Evolutionary conservation across 805 yeast species (phyloP), one percentile per base, ranked within the genome.

Genomic region (Candida fluviatilis): DNA sequence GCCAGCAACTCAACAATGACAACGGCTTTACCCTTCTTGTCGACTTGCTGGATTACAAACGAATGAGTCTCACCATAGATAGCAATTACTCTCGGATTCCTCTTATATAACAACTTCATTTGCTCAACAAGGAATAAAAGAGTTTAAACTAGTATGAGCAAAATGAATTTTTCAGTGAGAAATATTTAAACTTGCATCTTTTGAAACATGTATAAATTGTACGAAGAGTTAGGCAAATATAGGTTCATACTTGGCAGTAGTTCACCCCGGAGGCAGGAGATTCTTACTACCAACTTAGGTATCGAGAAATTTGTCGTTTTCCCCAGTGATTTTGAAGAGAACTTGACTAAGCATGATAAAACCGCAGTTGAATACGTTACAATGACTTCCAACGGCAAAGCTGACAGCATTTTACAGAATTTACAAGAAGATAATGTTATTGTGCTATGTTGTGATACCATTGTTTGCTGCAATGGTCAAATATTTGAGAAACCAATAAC

Each of bases 191-290:
- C n/a, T n/a, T n/a, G n/a, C n/a, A n/a, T n/a, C n/a, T n/a, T n/a
- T n/a, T n/a, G n/a, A n/a, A n/a, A n/a, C n/a, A 34, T 34, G 37
- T 5, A 15, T 29, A 33, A 35, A n/a, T 14, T 45, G 21, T 38
- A 41, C 26, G 28, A 37, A 15, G 24, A 39, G 28, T 31, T 48
- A 3, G 15, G 21, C 7, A 23, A 34, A 3, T 37, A 25, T 44
- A 51, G 57, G 3, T 63, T 90, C 18, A 64, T 87, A 4, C 69
- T 91, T 5, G 96, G 95, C 0, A 87, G 96, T 2, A 74, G 84
- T 1, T 90, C 97, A 0, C 91, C 95, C 2, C 70, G 96, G 42
- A 65, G 99, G 40, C 60, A 66, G 38, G 86, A 85, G 39, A 82
- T 93, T n/a, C 51, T 93, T 19, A 52, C 58, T 4, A 52, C 51